phyloP scores from a whole-genome alignment of 1,284 basidiomycete genomes.

The Bondarzewia mesenterica region DNA sequence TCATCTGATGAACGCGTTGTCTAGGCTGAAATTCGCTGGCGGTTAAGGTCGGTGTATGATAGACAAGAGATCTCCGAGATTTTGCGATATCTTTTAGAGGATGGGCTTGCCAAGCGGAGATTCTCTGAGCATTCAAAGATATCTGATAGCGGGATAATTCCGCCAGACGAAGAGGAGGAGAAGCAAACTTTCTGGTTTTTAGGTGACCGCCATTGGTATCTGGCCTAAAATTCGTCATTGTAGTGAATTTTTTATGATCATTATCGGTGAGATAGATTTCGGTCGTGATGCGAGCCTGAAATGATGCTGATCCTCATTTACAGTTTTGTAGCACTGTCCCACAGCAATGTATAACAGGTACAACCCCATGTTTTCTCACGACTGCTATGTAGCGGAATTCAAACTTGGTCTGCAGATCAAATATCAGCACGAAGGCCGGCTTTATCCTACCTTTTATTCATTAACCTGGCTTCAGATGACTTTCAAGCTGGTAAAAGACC shows the following conservation, averaged over 20 bases:
- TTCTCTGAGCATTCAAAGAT: constrained; percentile 9
- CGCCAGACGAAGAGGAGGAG: constrained; percentile 45
- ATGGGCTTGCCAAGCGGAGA: constrained; percentile 36
- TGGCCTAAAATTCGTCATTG: constrained; percentile 13
- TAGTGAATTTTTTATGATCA: neutral
- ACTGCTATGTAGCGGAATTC: too few relatives aligned
- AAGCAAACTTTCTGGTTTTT: constrained; percentile 36
- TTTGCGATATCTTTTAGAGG: constrained; percentile 44
- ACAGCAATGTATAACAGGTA: too few relatives aligned
- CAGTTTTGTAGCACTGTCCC: too few relatives aligned
- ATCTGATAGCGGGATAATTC: constrained; percentile 9
- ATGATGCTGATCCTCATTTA: too few relatives aligned
- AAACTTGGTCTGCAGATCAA: too few relatives aligned
- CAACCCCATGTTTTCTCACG: too few relatives aligned
- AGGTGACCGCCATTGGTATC: constrained; percentile 48
- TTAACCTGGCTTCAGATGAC: too few relatives aligned
- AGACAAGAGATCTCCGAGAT: constrained; percentile 67
- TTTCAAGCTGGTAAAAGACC: too few relatives aligned
- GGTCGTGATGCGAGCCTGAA: too few relatives aligned
- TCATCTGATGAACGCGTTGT: neutral
- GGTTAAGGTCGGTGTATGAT: constrained; percentile 62
- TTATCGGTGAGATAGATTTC: neutral
- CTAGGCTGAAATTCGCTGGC: constrained; percentile 61
- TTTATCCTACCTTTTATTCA: too few relatives aligned
- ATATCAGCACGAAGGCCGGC: too few relatives aligned